Conservation (phyloP, 2,329 filamentous ascomycete genomes). For the Xylariales sp. region DNA sequence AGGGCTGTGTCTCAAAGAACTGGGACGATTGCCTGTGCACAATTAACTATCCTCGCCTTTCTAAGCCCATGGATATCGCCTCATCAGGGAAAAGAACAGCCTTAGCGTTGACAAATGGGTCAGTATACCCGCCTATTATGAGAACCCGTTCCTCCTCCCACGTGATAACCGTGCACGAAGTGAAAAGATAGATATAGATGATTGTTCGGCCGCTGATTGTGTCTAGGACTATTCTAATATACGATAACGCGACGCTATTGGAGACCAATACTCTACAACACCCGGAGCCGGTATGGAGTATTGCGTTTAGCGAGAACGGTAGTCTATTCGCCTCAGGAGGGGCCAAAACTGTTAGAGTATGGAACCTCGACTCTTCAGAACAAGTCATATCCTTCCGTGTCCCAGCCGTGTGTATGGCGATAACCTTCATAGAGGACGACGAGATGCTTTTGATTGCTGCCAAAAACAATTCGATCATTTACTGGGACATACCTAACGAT, state of each 20-base stretch:
- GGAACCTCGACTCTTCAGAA: slow-evolving; percentile 29
- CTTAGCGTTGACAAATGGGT: slow-evolving; percentile 34
- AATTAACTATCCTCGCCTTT: slow-evolving; percentile 32
- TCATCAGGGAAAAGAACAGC: slow-evolving; percentile 34
- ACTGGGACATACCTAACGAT: slow-evolving; percentile 28
- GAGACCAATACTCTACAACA: slow-evolving; percentile 36
- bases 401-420: slow-evolving; percentile 29
- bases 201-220: neutral
- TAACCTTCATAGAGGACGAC: slow-evolving; percentile 29
- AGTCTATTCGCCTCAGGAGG: slow-evolving; percentile 36
- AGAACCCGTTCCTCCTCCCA: neutral
- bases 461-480: slow-evolving; percentile 23
- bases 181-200: neutral
- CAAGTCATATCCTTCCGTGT: slow-evolving; percentile 30
- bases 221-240: slow-evolving; percentile 32
- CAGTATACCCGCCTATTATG: neutral
- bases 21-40: slow-evolving; percentile 46
- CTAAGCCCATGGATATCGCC: slow-evolving; percentile 22
- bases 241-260: slow-evolving; percentile 41
- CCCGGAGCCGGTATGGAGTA: slow-evolving; percentile 37
- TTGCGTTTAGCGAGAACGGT: slow-evolving; percentile 39
- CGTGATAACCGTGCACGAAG: too few species aligned
- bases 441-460: slow-evolving; percentile 15
- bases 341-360: slow-evolving; percentile 32
- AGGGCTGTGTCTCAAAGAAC: slow-evolving; percentile 22